Conservation (phyloP, 768 basidiomycete genomes). For the Kwoniella pini region DNA sequence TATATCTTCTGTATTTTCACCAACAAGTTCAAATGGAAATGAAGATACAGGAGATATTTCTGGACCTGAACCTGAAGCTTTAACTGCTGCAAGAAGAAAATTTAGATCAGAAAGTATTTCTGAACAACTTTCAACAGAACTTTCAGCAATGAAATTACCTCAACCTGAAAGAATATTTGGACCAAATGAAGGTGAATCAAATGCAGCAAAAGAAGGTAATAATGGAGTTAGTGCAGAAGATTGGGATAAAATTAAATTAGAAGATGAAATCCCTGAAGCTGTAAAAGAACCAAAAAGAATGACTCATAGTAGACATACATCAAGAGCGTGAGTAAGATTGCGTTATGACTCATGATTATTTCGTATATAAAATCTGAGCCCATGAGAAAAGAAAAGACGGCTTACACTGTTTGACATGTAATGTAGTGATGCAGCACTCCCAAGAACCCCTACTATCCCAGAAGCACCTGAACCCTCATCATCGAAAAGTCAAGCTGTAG, state of each 20-base stretch:
- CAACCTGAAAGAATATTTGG: constrained; percentile 54
- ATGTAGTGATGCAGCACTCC: constrained; percentile 15
- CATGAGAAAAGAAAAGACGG: neutral
- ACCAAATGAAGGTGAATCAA: constrained; percentile 29
- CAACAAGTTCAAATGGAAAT: constrained; percentile 5
- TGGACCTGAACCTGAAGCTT: constrained; percentile 53
- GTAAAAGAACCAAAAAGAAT: constrained; percentile 49
- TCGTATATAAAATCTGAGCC: too few relatives aligned
- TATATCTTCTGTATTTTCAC: constrained; percentile 7
- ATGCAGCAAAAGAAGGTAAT: constrained; percentile 5
- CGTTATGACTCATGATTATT: too few relatives aligned
- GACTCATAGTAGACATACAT: constrained; percentile 47
- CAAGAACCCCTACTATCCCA: constrained; percentile 19
- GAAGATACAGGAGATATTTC: constrained; percentile 42
- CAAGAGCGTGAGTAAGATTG: constrained; percentile 38
- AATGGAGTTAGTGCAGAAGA: constrained; percentile 49
- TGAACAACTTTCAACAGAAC: constrained; percentile 41
- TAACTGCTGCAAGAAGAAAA: constrained; percentile 34
- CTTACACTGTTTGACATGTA: constrained; percentile 2
- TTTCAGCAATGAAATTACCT: constrained; percentile 52
- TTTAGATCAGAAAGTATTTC: constrained; percentile 47
- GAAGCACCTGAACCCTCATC: constrained; percentile 14
- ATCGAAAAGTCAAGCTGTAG: constrained; percentile 4
- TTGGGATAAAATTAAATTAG: constrained; percentile 53
- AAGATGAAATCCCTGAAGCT: constrained; percentile 52